Evolutionary conservation across 169 alveolate species (phyloP), one percentile per base, ranked within the genome.

Genomic region (Babesia gibsoni): DNA sequence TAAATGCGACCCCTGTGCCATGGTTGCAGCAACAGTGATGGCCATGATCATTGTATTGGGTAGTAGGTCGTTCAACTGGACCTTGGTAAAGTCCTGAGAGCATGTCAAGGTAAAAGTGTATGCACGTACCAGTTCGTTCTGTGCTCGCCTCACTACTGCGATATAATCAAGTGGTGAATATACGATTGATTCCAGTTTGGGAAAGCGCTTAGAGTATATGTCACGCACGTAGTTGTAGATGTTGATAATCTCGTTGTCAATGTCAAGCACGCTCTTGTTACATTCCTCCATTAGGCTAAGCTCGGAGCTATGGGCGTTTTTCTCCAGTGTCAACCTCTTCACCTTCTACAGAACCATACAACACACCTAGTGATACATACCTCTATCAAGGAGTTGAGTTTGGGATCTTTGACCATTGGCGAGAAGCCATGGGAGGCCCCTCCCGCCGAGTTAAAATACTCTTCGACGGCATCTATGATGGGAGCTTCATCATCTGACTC

Each of bases 41-140:
- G 96, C 95, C 96, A 92, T 92, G 27, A 90, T 89, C 67, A 87
- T 92, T 8, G 96, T 82, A 35, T 91, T 90, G 18, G 96, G 95
- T 35, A 92, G 67, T 12, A 92, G 59, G 58, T 92, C 95, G 2
- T 84, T 67, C 29, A 92, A 68, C 23, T 85, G 91, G 12, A 92
- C 86, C 43, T 84, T 84, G 16, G 89, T 83, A 57, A 92, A 66
- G 59, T 86, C 94, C 90, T 83, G 75, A 22, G 39, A 3, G 0
- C 35, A 2, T 4, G 41, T 61, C 45, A 23, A 23, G 46, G 23
- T 18, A 46, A 2, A 3, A 0, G 23, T 20, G 14, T 0, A 12
- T 32, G 23, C 27, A 14, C 58, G 10, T 14, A 83, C 90, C 42
- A 63, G 75, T 42, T 91, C 94, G 63, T 89, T 88, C 46, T 84